Conservation (phyloP, 2,329 filamentous ascomycete species). For the Alternaria arbusti region DNA sequence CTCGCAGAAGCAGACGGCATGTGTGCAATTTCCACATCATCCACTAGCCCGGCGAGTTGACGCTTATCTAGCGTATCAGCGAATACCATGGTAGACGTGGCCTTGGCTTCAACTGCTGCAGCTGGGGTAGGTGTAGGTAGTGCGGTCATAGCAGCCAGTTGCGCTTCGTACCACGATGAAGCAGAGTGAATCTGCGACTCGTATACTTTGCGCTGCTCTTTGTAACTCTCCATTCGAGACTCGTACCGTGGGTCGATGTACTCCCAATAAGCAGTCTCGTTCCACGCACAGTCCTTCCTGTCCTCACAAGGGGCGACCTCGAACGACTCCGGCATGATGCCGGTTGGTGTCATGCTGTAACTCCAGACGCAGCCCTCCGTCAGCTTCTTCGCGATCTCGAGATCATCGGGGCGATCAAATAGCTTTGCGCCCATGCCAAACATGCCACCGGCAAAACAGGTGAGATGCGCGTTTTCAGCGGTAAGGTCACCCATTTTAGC, state of each 20-base stretch:
- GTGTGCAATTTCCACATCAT: slow-evolving; percentile 25
- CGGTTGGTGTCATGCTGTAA: slow-evolving; percentile 63
- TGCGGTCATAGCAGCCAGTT: slow-evolving; percentile 36
- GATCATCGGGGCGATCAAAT: slow-evolving; percentile 60
- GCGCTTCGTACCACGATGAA: slow-evolving; percentile 37
- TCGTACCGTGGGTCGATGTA: slow-evolving; percentile 47
- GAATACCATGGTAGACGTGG: slow-evolving; percentile 23
- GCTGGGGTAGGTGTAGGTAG: slow-evolving; percentile 14
- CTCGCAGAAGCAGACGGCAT: slow-evolving; percentile 12
- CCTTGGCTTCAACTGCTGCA: slow-evolving; percentile 16
- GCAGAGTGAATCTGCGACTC: slow-evolving; percentile 42
- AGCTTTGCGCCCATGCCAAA: slow-evolving; percentile 71
- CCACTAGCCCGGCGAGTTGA: slow-evolving; percentile 34
- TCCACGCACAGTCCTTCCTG: slow-evolving; percentile 51
- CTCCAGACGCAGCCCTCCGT: slow-evolving; percentile 69
- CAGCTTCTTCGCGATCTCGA: slow-evolving; percentile 63
- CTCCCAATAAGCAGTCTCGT: slow-evolving; percentile 54
- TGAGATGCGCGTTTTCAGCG: slow-evolving; percentile 64
- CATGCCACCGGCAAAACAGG: slow-evolving; percentile 75
- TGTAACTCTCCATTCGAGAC: slow-evolving; percentile 31
- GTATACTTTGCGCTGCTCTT: slow-evolving; percentile 45
- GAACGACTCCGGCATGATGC: slow-evolving; percentile 68
- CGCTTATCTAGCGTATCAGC: slow-evolving; percentile 34
- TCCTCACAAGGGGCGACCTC: slow-evolving; percentile 57
- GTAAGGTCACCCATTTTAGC: slow-evolving; percentile 35